A percentile compares a stretch with the other conserved stretches of the same genome.
Conservation (phyloP, 1,284 basidiomycete species). For the Abortiporus biennis region DNA sequence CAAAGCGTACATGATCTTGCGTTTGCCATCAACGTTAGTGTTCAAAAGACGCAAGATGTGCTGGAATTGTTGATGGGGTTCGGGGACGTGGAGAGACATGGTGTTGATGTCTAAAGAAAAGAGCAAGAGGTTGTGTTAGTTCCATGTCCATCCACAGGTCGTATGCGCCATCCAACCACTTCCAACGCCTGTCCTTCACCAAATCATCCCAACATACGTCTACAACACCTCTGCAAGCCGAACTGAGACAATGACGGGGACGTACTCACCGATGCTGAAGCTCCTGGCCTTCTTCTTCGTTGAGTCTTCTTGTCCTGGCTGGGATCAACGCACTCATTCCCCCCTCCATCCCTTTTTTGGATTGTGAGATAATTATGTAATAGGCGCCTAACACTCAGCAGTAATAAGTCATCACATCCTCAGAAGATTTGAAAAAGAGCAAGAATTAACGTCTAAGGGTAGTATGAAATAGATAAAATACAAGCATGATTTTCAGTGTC, state of each 20-base stretch:
- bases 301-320: no score
- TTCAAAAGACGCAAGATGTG: conserved; percentile 98
- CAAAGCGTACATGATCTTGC: conserved; percentile 97
- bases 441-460: no score
- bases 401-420: no score
- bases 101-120: conserved; percentile 13
- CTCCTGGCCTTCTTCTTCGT: no score
- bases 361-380: no score
- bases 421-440: no score
- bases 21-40: conserved; percentile 99
- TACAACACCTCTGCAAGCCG: not conserved
- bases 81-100: conserved; percentile 94
- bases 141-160: conserved; percentile 8
- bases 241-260: not conserved
- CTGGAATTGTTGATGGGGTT: conserved; percentile 90
- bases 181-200: conserved; percentile 4
- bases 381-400: no score
- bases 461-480: no score
- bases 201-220: not conserved
- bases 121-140: not conserved
- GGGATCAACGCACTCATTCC: no score
- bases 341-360: no score
- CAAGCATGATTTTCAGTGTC: no score
- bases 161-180: conserved; percentile 13
- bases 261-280: conserved; percentile 5